A percentile compares a stretch with the other conserved stretches of the same genome.
Conservation (phyloP, 139 green algal genomes). For the Micromonas commoda region DNA sequence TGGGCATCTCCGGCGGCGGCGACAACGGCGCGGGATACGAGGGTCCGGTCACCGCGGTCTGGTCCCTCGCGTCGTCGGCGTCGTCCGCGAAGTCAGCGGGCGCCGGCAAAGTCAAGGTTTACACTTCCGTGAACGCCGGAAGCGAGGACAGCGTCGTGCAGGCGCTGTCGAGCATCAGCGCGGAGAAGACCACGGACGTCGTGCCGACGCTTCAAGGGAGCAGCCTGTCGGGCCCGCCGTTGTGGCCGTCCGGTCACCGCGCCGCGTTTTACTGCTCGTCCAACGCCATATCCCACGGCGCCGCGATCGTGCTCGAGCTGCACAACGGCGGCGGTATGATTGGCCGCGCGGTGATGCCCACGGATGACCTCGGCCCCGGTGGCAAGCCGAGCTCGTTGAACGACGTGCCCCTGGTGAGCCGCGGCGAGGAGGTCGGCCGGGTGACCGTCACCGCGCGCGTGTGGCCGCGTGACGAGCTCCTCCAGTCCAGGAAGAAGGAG, state of each 20-base stretch:
- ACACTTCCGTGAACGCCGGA: not conserved
- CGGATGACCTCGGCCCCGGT: not conserved
- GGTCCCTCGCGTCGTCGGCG: not conserved
- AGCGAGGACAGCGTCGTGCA: not conserved
- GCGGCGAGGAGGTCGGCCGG: not conserved
- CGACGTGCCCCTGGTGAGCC: not conserved
- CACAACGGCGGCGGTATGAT: not conserved
- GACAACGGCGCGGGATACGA: not conserved
- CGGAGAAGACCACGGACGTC: not conserved
- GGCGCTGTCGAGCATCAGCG: not conserved
- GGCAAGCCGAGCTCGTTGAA: not conserved
- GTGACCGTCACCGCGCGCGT: not conserved
- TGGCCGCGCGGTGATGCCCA: not conserved
- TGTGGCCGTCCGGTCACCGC: not conserved
- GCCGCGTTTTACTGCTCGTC: not conserved
- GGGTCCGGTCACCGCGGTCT: not conserved
- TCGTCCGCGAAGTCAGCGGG: no score
- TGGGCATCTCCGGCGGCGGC: not conserved
- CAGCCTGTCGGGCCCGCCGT: not conserved
- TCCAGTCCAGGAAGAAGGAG: not conserved
- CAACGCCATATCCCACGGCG: not conserved
- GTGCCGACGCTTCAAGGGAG: not conserved
- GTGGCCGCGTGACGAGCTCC: not conserved
- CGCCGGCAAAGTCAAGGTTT: not conserved
- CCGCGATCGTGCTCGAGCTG: not conserved